phyloP scores from a whole-genome alignment of 2,329 filamentous ascomycete genomes.

The Biscogniauxia marginata region DNA sequence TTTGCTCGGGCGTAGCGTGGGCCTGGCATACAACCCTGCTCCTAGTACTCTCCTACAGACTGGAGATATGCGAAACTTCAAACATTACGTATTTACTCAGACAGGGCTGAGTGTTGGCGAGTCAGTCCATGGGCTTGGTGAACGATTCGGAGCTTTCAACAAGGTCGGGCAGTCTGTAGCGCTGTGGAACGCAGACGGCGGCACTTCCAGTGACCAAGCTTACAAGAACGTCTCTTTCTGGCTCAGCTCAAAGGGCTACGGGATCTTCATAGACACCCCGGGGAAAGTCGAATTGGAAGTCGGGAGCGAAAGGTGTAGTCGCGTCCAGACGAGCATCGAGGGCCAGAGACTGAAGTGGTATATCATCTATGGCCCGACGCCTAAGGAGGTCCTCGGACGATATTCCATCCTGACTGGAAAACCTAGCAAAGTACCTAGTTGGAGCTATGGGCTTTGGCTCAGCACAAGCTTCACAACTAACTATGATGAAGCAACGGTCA shows the following conservation, averaged over 20 bases:
- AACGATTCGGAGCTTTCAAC: slow-evolving; percentile 74
- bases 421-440: slow-evolving; percentile 63
- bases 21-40: slow-evolving; percentile 55
- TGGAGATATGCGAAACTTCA: slow-evolving; percentile 50
- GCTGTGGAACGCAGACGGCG: slow-evolving; percentile 64
- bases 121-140: slow-evolving; percentile 71
- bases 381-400: slow-evolving; percentile 67
- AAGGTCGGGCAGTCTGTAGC: slow-evolving; percentile 70
- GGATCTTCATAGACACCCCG: slow-evolving; percentile 71
- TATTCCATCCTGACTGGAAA: slow-evolving; percentile 68
- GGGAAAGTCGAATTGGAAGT: slow-evolving; percentile 71
- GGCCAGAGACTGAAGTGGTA: slow-evolving; percentile 72
- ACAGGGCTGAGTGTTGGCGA: slow-evolving; percentile 58
- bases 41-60: slow-evolving; percentile 52
- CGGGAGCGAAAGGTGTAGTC: slow-evolving; percentile 69
- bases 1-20: slow-evolving; percentile 54
- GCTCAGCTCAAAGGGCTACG: slow-evolving; percentile 71
- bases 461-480: slow-evolving; percentile 74
- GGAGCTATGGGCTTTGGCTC: slow-evolving; percentile 76
- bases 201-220: slow-evolving; percentile 67
- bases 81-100: slow-evolving; percentile 58
- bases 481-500: slow-evolving; percentile 69
- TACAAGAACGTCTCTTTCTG: slow-evolving; percentile 73
- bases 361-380: slow-evolving; percentile 68
- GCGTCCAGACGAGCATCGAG: slow-evolving; percentile 67